Evolutionary conservation across 23 red algal species (phyloP), one percentile per base, ranked within the genome.

Genomic region (Gracilaria caudata): DNA sequence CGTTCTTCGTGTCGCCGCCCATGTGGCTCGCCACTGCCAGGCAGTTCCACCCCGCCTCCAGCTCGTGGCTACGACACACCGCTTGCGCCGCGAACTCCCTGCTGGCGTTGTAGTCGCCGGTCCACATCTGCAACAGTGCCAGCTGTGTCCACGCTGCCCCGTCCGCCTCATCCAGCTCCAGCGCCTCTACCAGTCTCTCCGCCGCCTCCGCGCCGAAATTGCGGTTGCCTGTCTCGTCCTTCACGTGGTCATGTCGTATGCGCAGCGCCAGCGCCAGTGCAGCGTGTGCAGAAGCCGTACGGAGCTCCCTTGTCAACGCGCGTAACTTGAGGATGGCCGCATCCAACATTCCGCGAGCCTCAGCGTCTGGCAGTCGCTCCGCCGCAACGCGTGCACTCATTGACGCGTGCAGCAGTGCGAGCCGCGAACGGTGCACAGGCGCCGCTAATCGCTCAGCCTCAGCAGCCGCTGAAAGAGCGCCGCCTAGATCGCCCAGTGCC

Each of bases 151-250:
- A 92, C 28, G 65, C 78, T 20, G 89, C 51, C 49, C 58, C 64
- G 71, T 92, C 77, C 21, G 44, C 33, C 64, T 82, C 43, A 49
- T 83, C 77, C 68, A 65, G 35, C 54, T 92, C 89, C 45, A 92
- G 61, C 28, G 78, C 80, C 71, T 82, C 89, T 2, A 92, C 89
- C 44, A 92, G 68, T 36, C 89, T 21, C 56, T 83, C 89, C 16
- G 89, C 89, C n/a, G 89, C 89, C 70, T 92, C 89, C 14, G 77
- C 70, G 11, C 89, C 89, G 46, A 84, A 92, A 29, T 92, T 83
- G 14, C 78, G 59, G 49, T 77, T 92, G 0, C 89, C 89, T 5
- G 77, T 49, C 25, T 92, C 89, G 45, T 82, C 89, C 28, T 33
- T 33, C 60, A 32, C 58, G 44, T 77, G 68, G 38, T 92, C 89